Percentiles rank a stretch among this genome's conserved stretches.
phyloP scores from a whole-genome alignment of 352 stramenopile genomes.

The Pythium grandisporangium region DNA sequence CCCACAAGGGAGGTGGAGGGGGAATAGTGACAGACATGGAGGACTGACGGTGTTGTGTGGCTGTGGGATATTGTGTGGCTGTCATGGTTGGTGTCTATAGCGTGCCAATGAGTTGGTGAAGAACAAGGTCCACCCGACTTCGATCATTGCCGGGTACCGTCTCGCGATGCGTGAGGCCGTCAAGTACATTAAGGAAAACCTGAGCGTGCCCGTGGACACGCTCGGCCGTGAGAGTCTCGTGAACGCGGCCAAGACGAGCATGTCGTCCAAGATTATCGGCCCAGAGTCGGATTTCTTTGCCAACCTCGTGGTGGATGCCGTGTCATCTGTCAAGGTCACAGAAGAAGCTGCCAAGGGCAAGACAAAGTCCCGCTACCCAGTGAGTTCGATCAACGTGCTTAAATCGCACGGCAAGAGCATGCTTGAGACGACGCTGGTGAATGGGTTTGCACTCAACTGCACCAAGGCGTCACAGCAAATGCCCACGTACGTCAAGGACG shows the following conservation, averaged over 20 bases:
- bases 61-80: too few relatives aligned
- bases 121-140: constrained; percentile 99
- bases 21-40: too few relatives aligned
- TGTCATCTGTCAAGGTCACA: constrained; percentile 94
- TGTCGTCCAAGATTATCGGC: constrained; percentile 99
- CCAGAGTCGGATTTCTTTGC: constrained; percentile 97
- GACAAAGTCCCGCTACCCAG: constrained; percentile 89
- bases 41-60: too few relatives aligned
- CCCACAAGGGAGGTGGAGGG: too few relatives aligned
- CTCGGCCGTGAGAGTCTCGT: constrained; percentile 94
- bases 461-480: constrained; percentile 97
- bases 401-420: constrained; percentile 93
- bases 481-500: constrained; percentile 91
- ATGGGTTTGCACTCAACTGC: constrained; percentile 97
- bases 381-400: constrained; percentile 98
- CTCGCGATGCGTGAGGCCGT: constrained; percentile 98
- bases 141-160: constrained; percentile 98
- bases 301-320: constrained; percentile 95
- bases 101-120: constrained; percentile 96
- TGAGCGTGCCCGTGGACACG: constrained; percentile 93
- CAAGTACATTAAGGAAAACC: constrained; percentile 98
- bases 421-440: constrained; percentile 87
- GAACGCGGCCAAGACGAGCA: constrained; percentile 97
- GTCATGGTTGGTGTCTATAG: too few relatives aligned
- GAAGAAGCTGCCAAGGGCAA: constrained; percentile 79